phyloP scores from a whole-genome alignment of 2,329 filamentous ascomycete species.

The Beauveria rudraprayagi region DNA sequence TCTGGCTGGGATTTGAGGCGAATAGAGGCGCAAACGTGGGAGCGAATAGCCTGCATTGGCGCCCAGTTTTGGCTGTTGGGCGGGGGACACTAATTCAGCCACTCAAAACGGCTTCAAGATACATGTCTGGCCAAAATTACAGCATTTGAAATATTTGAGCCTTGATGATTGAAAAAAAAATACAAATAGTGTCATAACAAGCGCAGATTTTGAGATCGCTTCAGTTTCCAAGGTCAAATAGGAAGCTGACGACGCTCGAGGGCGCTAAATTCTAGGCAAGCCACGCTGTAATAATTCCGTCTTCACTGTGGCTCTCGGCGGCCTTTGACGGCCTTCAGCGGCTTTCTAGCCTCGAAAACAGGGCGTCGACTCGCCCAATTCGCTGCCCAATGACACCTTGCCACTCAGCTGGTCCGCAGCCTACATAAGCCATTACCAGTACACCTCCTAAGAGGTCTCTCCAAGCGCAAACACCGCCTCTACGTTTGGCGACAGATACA shows the following conservation, averaged over 20 bases:
- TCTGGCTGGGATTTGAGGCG: neutral
- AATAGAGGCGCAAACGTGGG: constrained; percentile 1
- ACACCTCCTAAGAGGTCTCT: neutral
- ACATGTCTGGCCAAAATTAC: too few relatives aligned
- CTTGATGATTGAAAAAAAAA: too few relatives aligned
- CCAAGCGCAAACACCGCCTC: neutral
- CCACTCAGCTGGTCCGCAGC: neutral
- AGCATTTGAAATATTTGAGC: too few relatives aligned
- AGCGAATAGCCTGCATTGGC: constrained; percentile 2
- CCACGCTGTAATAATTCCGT: neutral
- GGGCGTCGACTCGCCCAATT: neutral
- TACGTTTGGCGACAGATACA: neutral
- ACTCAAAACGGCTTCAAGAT: neutral
- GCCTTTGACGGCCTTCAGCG: too few relatives aligned
- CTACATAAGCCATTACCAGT: neutral
- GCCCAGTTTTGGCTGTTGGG: neutral
- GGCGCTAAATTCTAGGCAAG: neutral
- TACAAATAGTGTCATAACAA: too few relatives aligned
- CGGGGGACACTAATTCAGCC: neutral
- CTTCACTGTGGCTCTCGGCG: neutral
- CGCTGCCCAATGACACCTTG: neutral
- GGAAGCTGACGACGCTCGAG: neutral
- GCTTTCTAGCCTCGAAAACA: neutral
- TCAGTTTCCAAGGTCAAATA: too few relatives aligned
- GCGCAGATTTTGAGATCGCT: too few relatives aligned